These are phyloP conservation scores for Heterobasidion parviporum DNA, from an alignment of 1,284 basidiomycete genomes.

Conservation along the genomic window DNA sequence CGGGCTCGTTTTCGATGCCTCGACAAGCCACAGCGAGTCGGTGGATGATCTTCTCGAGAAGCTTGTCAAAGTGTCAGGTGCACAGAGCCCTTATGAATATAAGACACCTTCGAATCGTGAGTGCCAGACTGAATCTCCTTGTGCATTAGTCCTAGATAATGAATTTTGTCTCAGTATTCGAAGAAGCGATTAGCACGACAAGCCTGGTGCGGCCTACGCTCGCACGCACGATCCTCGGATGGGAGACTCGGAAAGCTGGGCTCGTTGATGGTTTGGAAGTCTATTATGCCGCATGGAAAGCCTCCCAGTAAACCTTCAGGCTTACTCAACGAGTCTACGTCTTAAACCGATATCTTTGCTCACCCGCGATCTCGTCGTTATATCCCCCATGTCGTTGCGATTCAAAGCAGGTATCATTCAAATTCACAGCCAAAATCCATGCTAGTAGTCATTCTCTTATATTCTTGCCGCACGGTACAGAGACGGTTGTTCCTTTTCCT, in stretches of 20 bases:
- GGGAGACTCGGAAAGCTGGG: conserved; percentile 35
- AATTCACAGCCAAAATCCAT: too few species aligned
- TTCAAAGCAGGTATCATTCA: too few species aligned
- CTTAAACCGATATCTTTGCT: neutral
- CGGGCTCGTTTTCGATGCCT: conserved; percentile 37
- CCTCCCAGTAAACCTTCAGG: conserved; percentile 8
- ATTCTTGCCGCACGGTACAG: too few species aligned
- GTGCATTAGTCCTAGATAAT: neutral
- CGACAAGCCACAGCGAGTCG: conserved; percentile 37
- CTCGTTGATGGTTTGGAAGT: conserved; percentile 36
- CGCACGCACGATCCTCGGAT: conserved; percentile 35
- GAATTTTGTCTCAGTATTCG: conserved; percentile 17
- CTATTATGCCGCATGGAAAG: conserved; percentile 34
- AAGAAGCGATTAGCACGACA: conserved; percentile 23
- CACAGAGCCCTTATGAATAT: conserved; percentile 23
- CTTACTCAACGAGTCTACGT: neutral
- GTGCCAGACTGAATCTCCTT: conserved; percentile 16
- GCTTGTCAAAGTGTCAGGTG: conserved; percentile 33
- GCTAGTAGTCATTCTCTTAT: too few species aligned
- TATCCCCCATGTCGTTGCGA: neutral
- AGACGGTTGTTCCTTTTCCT: too few species aligned
- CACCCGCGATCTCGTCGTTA: neutral
- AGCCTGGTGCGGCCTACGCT: conserved; percentile 33
- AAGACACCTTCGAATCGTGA: conserved; percentile 26
- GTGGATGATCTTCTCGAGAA: conserved; percentile 34